Base-by-base conservation (phyloP, 805 yeast species). In the Ogataea dorogensis region DNA sequence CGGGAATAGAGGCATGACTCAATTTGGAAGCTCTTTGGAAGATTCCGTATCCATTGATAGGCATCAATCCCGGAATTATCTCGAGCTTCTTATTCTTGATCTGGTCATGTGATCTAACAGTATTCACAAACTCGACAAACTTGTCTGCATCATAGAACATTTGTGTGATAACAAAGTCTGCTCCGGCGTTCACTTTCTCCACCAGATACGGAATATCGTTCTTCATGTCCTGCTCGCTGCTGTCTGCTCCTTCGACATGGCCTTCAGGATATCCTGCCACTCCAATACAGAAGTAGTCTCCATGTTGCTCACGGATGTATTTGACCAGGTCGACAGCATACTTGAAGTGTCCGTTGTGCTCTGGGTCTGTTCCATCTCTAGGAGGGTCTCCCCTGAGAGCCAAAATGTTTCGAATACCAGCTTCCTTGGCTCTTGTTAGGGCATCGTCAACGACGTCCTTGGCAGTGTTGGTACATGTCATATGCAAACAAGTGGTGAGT, bases 261-360 rank as follows among this genome's bases (percentile, higher is more conserved):
- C 98, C 98, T 58, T 91, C 98, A 7, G 98, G 96, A 59, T 91
- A 91, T 1, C 94, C 97, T 2, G 98, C 98, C 11, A 91, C 98
- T 42, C 98, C 98, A 37, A 91, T 70, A 56, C 96, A 85, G 63
- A 91, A 91, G 50, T 79, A 82, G 54, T 85, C 85, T 3, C 86
- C 93, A 56, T 89, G 70, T 31, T 76, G 59, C 36, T 68, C 47
- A 48, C 75, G 77, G 48, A 93, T 89, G 58, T 91, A 89, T 47
- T 65, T 73, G 8, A 93, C 95, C 42, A 93, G 72, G 58, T 93
- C 98, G 1, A 77, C 82, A 1, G 98, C 98, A 55, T 80, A 71
- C 44, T 69, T 65, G 63, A 88, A 89, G 36, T 76, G 82, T 2
- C 59, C 59, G 22, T 65, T 59, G 18, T 63, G 63, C 68, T 78